Evolutionary conservation across 2,329 filamentous ascomycete genomes (phyloP).

Genomic region (Monosporascus cannonballus): DNA sequence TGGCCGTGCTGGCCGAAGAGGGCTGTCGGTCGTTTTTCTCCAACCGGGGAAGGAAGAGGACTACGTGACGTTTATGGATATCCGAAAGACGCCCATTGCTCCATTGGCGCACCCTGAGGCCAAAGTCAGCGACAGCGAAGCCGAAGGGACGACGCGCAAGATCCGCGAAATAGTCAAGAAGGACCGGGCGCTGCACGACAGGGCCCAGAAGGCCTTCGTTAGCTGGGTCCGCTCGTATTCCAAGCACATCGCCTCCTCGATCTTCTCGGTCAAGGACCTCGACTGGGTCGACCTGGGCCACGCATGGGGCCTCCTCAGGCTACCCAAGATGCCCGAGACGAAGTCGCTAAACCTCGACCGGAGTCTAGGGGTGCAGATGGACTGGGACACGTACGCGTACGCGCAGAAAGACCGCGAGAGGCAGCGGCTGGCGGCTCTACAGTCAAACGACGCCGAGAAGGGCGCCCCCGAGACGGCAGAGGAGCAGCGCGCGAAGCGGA

Average conservation of each 20-base stretch:
- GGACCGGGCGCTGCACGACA: conserved; percentile 66
- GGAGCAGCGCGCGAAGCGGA: conserved; percentile 42
- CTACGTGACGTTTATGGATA: conserved; percentile 79
- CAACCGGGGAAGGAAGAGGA: conserved; percentile 83
- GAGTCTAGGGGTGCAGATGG: conserved; percentile 54
- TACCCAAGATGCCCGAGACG: conserved; percentile 92
- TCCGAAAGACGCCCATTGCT: conserved; percentile 78
- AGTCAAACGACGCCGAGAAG: conserved; percentile 16
- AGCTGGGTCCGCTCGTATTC: conserved; percentile 89
- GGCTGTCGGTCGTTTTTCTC: conserved; percentile 79
- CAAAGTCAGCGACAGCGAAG: conserved; percentile 55
- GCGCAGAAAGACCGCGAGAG: conserved; percentile 67
- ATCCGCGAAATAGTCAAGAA: conserved; percentile 53
- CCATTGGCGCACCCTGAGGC: conserved; percentile 54
- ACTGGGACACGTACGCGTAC: conserved; percentile 65
- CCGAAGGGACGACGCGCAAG: conserved; percentile 44
- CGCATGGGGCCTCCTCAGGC: conserved; percentile 78
- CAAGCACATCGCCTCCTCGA: conserved; percentile 85
- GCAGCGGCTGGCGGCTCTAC: conserved; percentile 51
- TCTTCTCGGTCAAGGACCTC: conserved; percentile 76
- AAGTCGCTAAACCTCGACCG: conserved; percentile 66
- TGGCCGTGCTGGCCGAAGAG: conserved; percentile 80
- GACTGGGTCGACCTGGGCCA: conserved; percentile 78
- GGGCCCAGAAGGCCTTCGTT: conserved; percentile 86
- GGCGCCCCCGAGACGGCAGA: conserved; percentile 32